A percentile compares a stretch with the other conserved stretches of the same genome.
phyloP scores from a whole-genome alignment of 192 early-diverging fungal species.

The Backusella parvicylindrica region DNA sequence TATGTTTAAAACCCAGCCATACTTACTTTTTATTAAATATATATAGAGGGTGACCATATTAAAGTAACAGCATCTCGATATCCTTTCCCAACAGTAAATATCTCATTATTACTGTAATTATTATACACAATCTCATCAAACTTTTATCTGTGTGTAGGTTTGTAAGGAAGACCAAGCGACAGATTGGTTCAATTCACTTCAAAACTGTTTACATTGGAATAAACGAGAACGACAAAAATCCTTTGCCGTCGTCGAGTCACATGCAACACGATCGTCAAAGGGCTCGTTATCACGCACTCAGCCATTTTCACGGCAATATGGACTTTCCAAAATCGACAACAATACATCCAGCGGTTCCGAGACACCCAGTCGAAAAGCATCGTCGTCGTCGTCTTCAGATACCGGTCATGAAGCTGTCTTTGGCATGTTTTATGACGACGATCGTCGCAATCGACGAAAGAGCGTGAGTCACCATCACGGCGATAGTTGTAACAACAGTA shows the following conservation, averaged over 20 bases:
- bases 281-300: neutral
- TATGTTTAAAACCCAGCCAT: neutral
- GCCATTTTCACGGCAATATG: neutral
- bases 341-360: neutral
- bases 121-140: neutral
- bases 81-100: slow-evolving; percentile 88
- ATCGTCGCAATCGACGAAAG: neutral
- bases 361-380: slow-evolving; percentile 4
- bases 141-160: neutral
- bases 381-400: neutral
- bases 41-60: slow-evolving; percentile 76
- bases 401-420: slow-evolving; percentile 24
- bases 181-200: slow-evolving; percentile 92
- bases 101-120: neutral
- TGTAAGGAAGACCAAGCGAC: slow-evolving; percentile 32
- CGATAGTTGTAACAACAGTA: neutral
- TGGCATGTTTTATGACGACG: slow-evolving; percentile 24
- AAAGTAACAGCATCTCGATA: slow-evolving; percentile 81
- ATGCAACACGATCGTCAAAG: neutral
- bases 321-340: neutral
- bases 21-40: neutral
- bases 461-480: neutral
- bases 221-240: slow-evolving; percentile 85
- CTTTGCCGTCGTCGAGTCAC: slow-evolving; percentile 54
- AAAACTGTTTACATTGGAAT: slow-evolving; percentile 91